These are phyloP conservation scores for Solanum sejunctum DNA, from an alignment of 257 asterid genomes.

Conservation along the genomic window DNA sequence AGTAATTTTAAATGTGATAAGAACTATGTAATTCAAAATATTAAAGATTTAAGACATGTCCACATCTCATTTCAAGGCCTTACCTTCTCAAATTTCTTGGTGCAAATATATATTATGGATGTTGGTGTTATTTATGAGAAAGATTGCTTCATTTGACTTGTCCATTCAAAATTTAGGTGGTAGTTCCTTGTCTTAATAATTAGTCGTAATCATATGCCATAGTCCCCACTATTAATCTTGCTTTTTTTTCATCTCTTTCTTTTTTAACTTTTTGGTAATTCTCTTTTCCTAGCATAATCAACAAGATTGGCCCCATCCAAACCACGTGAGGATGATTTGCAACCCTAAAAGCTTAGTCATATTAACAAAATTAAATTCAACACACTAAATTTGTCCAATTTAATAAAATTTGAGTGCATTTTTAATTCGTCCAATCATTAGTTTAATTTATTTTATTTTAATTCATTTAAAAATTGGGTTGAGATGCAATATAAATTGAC, in stretches of 20 bases:
- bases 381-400: too few relatives aligned
- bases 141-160: not conserved
- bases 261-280: not conserved
- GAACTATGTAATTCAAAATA: not conserved
- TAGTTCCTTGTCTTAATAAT: not conserved
- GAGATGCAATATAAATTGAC: too few relatives aligned
- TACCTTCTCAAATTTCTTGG: not conserved
- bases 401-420: too few relatives aligned
- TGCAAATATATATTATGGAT: not conserved
- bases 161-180: not conserved
- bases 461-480: too few relatives aligned
- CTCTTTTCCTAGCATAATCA: not conserved
- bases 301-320: not conserved
- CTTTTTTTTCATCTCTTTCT: not conserved
- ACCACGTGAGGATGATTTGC: not conserved
- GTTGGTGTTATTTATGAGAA: not conserved
- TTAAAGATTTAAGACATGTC: not conserved
- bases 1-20: not conserved
- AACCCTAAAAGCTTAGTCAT: not conserved
- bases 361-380: too few relatives aligned
- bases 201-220: not conserved
- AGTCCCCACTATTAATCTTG: not conserved
- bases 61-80: not conserved
- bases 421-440: too few relatives aligned
- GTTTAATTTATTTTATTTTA: too few relatives aligned